These are phyloP conservation scores for Akanthomyces uredinophilus DNA, from an alignment of 2,329 filamentous ascomycete species.

Conservation along the genomic window DNA sequence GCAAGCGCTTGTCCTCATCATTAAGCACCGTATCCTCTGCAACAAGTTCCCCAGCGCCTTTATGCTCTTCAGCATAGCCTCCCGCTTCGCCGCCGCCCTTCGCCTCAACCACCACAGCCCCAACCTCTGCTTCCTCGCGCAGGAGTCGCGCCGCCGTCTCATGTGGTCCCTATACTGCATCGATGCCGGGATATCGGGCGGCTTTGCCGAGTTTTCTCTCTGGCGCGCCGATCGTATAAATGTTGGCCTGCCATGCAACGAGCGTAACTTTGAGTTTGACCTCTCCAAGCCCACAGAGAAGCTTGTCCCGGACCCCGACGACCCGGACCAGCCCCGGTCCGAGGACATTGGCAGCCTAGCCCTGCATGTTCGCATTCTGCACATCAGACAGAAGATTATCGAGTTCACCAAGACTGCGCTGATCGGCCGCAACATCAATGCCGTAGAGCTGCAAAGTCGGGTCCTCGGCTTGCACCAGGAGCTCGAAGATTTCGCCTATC, in stretches of 20 bases:
- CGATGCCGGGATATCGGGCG: conserved; percentile 38
- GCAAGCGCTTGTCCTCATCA: conserved; percentile 41
- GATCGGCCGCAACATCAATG: conserved; percentile 33
- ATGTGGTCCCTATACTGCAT: conserved; percentile 42
- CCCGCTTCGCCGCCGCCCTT: conserved; percentile 38
- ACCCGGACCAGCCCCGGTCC: conserved; percentile 35
- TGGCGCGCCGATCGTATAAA: conserved; percentile 38
- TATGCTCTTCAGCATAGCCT: conserved; percentile 39
- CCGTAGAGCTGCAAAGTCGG: conserved; percentile 37
- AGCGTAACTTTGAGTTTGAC: conserved; percentile 50
- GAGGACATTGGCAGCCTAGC: conserved; percentile 53
- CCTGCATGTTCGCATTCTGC: conserved; percentile 51
- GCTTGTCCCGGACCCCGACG: conserved; percentile 41
- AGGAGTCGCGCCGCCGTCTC: conserved; percentile 38
- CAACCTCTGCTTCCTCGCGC: conserved; percentile 34
- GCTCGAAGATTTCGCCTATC: conserved; percentile 47
- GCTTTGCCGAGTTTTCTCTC: conserved; percentile 41
- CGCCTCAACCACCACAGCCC: conserved; percentile 39
- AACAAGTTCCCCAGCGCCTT: conserved; percentile 41
- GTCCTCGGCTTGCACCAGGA: conserved; percentile 44
- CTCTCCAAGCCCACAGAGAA: conserved; percentile 50
- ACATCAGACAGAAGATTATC: conserved; percentile 49
- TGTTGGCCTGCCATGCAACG: conserved; percentile 38
- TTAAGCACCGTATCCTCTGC: conserved; percentile 40
- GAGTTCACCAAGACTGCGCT: conserved; percentile 46